phyloP scores from a whole-genome alignment of 495 filamentous ascomycete genomes.

The Haplographium delicatum region DNA sequence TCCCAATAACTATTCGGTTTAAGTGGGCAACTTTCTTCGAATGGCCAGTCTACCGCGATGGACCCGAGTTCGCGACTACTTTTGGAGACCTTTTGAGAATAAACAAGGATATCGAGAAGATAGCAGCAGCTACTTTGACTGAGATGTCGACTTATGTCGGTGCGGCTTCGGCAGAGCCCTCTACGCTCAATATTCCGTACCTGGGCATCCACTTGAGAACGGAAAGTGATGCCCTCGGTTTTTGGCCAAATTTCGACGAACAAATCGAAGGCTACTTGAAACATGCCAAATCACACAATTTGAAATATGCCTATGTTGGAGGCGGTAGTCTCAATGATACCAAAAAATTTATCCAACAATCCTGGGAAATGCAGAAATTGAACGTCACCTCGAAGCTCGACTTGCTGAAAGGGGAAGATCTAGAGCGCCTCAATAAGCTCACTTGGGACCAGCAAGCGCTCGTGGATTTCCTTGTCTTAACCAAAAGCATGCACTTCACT shows the following conservation, averaged over 20 bases:
- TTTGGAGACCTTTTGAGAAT: constrained; percentile 28
- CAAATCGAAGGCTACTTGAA: constrained; percentile 17
- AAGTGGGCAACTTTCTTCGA: constrained; percentile 35
- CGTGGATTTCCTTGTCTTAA: constrained; percentile 22
- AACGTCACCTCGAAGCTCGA: constrained; percentile 22
- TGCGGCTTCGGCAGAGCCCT: constrained; percentile 2
- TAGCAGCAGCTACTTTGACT: constrained; percentile 5
- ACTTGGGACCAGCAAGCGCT: constrained; percentile 23
- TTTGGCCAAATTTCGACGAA: constrained; percentile 19
- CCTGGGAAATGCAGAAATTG: constrained; percentile 5
- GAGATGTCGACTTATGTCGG: constrained; percentile 18
- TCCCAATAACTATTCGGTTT: constrained; percentile 23
- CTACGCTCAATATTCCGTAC: constrained; percentile 13
- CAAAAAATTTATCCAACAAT: constrained; percentile 9
- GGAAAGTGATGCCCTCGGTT: constrained; percentile 19
- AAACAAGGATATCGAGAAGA: constrained; percentile 21
- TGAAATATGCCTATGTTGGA: constrained; percentile 20
- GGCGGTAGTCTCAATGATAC: constrained; percentile 15
- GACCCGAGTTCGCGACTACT: constrained; percentile 21
- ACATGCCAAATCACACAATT: not conserved
- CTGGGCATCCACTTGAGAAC: constrained; percentile 25
- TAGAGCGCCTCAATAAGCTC: constrained; percentile 3
- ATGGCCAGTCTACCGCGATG: constrained; percentile 23
- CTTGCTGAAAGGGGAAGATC: constrained; percentile 14
- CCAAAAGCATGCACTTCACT: constrained; percentile 21